phyloP scores from a whole-genome alignment of 768 basidiomycete species.

The Suillus cothurnatus region DNA sequence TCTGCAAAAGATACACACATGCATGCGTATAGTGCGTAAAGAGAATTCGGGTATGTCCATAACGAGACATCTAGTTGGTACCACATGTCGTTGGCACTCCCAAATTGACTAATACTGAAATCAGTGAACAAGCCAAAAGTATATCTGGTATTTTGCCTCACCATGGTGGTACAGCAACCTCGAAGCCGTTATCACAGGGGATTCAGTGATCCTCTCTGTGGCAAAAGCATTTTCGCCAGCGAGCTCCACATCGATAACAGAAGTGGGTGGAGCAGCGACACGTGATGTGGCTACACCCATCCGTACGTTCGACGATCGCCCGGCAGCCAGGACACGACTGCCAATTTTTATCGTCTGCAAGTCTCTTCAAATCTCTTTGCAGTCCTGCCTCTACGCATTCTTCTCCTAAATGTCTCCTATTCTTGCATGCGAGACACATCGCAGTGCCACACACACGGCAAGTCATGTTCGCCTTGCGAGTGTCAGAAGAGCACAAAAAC shows the following conservation, averaged over 20 bases:
- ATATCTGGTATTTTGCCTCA: not conserved
- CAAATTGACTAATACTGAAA: not conserved
- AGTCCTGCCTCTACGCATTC: constrained; percentile 46
- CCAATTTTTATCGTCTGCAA: constrained; percentile 53
- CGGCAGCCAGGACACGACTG: constrained; percentile 63
- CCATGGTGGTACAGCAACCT: no score
- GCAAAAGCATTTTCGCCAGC: constrained; percentile 15
- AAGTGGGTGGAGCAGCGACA: constrained; percentile 46
- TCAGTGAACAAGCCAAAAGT: not conserved
- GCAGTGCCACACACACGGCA: constrained; percentile 44
- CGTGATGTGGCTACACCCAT: constrained; percentile 61
- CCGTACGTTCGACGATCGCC: constrained; percentile 52
- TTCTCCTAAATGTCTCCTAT: constrained; percentile 39
- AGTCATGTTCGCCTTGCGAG: constrained; percentile 18
- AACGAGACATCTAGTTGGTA: constrained; percentile 2
- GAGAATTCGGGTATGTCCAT: not conserved
- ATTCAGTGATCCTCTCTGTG: constrained; percentile 2
- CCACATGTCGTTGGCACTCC: no score
- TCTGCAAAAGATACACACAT: not conserved
- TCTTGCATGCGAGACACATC: constrained; percentile 54
- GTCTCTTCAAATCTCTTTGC: constrained; percentile 42
- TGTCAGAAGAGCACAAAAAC: constrained; percentile 45
- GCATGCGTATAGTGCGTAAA: not conserved
- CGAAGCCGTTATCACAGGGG: no score
- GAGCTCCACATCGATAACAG: constrained; percentile 25